Conservation (phyloP, 2,329 filamentous ascomycete genomes). For the Sporothrix brasiliensis region DNA sequence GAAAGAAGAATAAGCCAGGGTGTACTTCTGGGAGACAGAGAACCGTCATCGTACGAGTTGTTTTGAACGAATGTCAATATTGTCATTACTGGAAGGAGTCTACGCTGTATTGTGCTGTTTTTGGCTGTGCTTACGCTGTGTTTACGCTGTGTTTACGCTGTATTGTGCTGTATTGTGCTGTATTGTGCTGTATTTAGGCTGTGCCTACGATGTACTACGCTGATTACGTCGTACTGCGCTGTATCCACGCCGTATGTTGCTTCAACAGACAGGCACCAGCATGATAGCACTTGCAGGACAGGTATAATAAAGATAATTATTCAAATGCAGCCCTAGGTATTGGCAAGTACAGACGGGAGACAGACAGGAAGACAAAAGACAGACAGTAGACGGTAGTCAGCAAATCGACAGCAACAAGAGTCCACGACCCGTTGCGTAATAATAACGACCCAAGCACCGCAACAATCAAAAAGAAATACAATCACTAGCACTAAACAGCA, state of each 20-base stretch:
- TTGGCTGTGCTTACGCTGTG: too few relatives aligned
- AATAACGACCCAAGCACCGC: constrained; percentile 1
- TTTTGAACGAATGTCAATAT: too few relatives aligned
- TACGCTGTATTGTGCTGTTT: too few relatives aligned
- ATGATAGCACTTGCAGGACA: neutral
- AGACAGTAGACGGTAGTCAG: neutral
- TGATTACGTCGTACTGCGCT: neutral
- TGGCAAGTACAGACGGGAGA: neutral
- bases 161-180: too few relatives aligned
- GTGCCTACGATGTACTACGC: too few relatives aligned
- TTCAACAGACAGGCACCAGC: neutral
- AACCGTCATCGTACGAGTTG: too few relatives aligned
- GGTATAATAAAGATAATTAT: neutral
- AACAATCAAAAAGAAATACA: neutral
- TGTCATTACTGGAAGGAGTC: neutral
- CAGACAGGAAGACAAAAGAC: neutral
- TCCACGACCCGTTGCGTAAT: too few relatives aligned
- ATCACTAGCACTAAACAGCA: neutral
- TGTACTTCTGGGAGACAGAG: too few relatives aligned
- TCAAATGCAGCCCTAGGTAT: constrained; percentile 1
- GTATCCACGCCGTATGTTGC: neutral
- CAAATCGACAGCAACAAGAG: neutral
- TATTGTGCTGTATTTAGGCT: too few relatives aligned
- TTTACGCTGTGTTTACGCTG: too few relatives aligned
- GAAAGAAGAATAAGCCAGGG: too few relatives aligned